Evolutionary conservation across 306 rosid genomes (phyloP), one percentile per base, ranked within the genome.

Genomic region (Citrullus colocynthis): DNA sequence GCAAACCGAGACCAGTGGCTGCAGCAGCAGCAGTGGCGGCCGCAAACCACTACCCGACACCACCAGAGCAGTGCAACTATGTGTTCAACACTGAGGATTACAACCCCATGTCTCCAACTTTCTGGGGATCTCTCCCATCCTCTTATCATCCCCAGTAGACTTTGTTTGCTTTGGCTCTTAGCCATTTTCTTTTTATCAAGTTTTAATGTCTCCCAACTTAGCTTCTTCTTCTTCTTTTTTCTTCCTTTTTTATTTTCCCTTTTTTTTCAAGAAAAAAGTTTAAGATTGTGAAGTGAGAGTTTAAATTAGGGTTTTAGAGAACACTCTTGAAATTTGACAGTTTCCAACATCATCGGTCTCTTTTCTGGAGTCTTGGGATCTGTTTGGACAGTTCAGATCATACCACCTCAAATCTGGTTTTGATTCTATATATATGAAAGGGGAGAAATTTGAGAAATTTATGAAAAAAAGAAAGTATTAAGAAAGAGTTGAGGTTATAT

Each of bases 71-170:
- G 9, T 89, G 89, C 85, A 90, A 84, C 73, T 86, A 85, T 82
- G 81, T 84, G 55, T 86, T 81, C 87, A 86, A 81, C 72, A 77
- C 87, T 67, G 96, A 88, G 57, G 93, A 89, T 69, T 90, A 85
- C 63, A 90, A 83, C 83, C 86, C 86, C 3, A 87, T 86, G 30
- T 88, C 93, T 17, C 85, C 87, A 65, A 81, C 91, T 52, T 87
- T 89, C 59, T 95, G 96, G 96, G 87, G 71, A 0, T 12, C 80
- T 18, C 80, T 74, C 12, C 78, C 78, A 30, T 10, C 78, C 7
- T 32, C 78, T 17, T 74, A 74, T 18, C 78, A 74, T 54, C 78
- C 62, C 12, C 78, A 74, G 78, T 74, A 74, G 63, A 34, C 20
- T 51, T 52, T 54, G 62, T 32, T 51, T 30, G n/a, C 3, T 48